Percentiles rank a stretch among this genome's conserved stretches.
These are phyloP conservation scores for Ustilago bromivora DNA, from an alignment of 1,284 basidiomycete species.

Conservation along the genomic window DNA sequence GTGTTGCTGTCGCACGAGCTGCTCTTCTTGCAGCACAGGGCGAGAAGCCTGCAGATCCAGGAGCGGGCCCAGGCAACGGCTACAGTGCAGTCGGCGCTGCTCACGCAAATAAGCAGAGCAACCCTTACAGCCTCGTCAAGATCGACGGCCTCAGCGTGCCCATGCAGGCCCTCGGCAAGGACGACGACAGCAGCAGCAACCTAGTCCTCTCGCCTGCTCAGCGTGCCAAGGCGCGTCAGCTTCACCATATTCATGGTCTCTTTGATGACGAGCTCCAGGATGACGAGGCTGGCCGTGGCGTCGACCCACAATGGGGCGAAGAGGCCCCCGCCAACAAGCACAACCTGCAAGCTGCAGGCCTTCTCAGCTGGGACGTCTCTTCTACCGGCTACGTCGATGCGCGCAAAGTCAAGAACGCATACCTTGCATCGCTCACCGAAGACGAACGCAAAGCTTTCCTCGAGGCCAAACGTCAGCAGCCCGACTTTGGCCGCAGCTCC, in stretches of 20 bases:
- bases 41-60: conserved; percentile 26
- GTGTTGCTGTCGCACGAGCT: conserved; percentile 41
- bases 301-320: conserved; percentile 40
- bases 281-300: conserved; percentile 42
- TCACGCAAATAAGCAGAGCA: conserved; percentile 49
- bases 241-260: conserved; percentile 54
- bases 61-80: conserved; percentile 3
- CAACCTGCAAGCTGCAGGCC: conserved; percentile 31
- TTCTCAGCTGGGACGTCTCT: conserved; percentile 47
- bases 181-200: conserved; percentile 49
- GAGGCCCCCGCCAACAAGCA: conserved; percentile 26
- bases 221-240: conserved; percentile 51
- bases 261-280: conserved; percentile 54
- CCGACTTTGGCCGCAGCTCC: conserved; percentile 15
- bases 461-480: conserved; percentile 20
- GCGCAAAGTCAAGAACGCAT: conserved; percentile 53
- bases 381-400: conserved; percentile 55
- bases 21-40: conserved; percentile 28
- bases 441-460: conserved; percentile 49
- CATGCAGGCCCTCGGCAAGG: conserved; percentile 46
- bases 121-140: conserved; percentile 44
- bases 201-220: conserved; percentile 51
- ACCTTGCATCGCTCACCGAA: conserved; percentile 39
- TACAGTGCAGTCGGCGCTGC: conserved; percentile 20
- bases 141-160: conserved; percentile 45